Conservation (phyloP, 768 basidiomycete species). For the Gloeophyllum trabeum region DNA sequence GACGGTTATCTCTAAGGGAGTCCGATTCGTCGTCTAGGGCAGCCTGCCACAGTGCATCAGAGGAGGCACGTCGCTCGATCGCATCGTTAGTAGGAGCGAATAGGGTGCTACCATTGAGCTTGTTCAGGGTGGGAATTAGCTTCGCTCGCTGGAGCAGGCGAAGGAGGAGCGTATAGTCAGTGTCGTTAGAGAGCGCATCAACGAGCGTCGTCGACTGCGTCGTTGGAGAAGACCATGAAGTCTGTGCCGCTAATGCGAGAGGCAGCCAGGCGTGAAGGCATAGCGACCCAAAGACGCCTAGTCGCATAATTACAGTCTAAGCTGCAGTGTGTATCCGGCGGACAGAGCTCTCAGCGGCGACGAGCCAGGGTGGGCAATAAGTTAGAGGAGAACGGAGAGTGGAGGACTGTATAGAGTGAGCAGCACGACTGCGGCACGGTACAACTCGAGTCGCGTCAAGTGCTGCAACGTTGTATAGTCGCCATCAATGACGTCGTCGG, state of each 20-base stretch:
- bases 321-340: no score
- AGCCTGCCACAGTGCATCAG: slow-evolving; percentile 19
- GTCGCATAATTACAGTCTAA: slow-evolving; percentile 22
- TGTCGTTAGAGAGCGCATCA: slow-evolving; percentile 64
- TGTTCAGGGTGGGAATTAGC: slow-evolving; percentile 87
- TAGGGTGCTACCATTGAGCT: slow-evolving; percentile 69
- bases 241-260: slow-evolving; percentile 21
- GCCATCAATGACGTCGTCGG: no score
- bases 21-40: slow-evolving; percentile 25
- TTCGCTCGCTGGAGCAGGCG: slow-evolving; percentile 71
- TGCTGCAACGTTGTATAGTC: no score
- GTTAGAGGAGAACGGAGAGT: slow-evolving; percentile 1
- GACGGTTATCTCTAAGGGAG: slow-evolving; percentile 61
- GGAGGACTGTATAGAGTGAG: no score
- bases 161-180: slow-evolving; percentile 70
- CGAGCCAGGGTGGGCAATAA: slow-evolving; percentile 4
- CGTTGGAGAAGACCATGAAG: slow-evolving; percentile 15
- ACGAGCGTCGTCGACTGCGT: slow-evolving; percentile 50
- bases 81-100: slow-evolving; percentile 97
- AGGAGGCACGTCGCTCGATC: slow-evolving; percentile 36
- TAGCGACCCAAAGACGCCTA: slow-evolving; percentile 21
- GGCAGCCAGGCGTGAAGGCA: slow-evolving; percentile 23
- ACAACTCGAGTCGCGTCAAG: no score
- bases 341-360: no score
- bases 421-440: no score